Percentiles rank a stretch among this genome's conserved stretches.
Conservation (phyloP, 75 land plant species). For the Selaginella tamariscina region DNA sequence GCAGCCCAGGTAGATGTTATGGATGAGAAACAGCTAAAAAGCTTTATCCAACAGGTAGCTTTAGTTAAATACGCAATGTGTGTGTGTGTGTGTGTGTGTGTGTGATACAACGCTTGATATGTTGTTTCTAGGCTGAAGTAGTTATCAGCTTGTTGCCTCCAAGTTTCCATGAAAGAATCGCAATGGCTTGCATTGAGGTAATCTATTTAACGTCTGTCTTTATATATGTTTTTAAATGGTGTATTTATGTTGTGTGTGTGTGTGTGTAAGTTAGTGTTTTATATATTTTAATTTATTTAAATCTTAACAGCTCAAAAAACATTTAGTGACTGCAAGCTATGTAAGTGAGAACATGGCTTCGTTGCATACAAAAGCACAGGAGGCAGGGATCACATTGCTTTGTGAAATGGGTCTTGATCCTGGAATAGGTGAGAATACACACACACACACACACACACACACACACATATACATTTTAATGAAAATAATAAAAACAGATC, state of each 20-base stretch:
- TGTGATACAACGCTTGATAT: no score
- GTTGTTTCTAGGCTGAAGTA: constrained; percentile 62
- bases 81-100: no score
- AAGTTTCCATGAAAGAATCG: constrained; percentile 53
- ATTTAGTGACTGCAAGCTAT: constrained; percentile 98
- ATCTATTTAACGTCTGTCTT: neutral
- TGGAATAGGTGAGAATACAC: constrained; percentile 76
- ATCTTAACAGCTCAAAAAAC: constrained; percentile 46
- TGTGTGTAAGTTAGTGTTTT: constrained; percentile 11
- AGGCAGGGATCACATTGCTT: constrained; percentile 66
- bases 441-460: no score
- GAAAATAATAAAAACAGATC: no score
- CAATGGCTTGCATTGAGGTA: constrained; percentile 90
- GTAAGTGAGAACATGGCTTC: constrained; percentile 56
- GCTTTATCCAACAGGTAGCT: constrained; percentile 68
- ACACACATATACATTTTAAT: no score
- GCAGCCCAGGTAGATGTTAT: constrained; percentile 70
- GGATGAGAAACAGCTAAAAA: constrained; percentile 35
- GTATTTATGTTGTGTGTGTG: neutral
- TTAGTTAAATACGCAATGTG: no score
- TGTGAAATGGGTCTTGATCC: constrained; percentile 99
- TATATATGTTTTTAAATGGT: neutral
- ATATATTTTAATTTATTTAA: neutral
- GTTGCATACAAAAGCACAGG: constrained; percentile 51
- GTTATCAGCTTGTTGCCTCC: constrained; percentile 95